Percentiles rank a stretch among this genome's conserved stretches.
phyloP scores from a whole-genome alignment of 1,139 yeast species.

The Yamadazyma pseudoaaseri region DNA sequence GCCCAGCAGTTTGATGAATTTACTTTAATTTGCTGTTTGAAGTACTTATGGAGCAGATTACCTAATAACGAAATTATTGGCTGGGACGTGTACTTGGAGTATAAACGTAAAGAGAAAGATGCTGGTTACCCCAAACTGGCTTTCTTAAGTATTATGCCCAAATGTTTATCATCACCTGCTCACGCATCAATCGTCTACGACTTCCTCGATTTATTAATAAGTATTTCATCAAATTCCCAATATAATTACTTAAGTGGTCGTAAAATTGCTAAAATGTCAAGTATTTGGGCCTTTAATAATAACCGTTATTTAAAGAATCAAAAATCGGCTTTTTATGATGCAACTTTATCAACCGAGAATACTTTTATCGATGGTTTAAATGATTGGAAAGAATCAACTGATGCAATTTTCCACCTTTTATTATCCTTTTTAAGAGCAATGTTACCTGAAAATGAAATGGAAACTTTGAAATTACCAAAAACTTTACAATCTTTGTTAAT shows the following conservation, averaged over 20 bases:
- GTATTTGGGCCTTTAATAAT: slow-evolving; percentile 79
- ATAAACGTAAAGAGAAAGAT: slow-evolving; percentile 62
- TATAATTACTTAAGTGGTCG: slow-evolving; percentile 78
- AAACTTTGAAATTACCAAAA: slow-evolving; percentile 59
- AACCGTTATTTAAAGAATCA: slow-evolving; percentile 11
- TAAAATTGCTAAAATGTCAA: slow-evolving; percentile 78
- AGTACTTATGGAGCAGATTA: slow-evolving; percentile 83
- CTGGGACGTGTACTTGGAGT: slow-evolving; percentile 79
- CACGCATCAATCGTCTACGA: slow-evolving; percentile 90
- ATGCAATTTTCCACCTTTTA: slow-evolving; percentile 80
- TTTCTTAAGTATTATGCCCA: slow-evolving; percentile 78
- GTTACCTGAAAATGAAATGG: slow-evolving; percentile 64
- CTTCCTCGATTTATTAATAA: slow-evolving; percentile 75
- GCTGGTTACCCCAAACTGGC: slow-evolving; percentile 69
- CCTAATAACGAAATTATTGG: slow-evolving; percentile 82
- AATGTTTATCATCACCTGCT: slow-evolving; percentile 76
- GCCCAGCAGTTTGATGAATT: slow-evolving; percentile 55
- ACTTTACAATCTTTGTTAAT: slow-evolving; percentile 62
- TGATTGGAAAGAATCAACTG: slow-evolving; percentile 79
- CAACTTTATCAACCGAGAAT: slow-evolving; percentile 34
- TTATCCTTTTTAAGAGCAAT: slow-evolving; percentile 77
- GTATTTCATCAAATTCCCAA: slow-evolving; percentile 80
- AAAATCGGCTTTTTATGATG: slow-evolving; percentile 40
- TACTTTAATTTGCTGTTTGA: slow-evolving; percentile 70
- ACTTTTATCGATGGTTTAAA: slow-evolving; percentile 70